Base-by-base conservation (phyloP, 768 basidiomycete genomes). In the Ephemerocybe angulata region DNA sequence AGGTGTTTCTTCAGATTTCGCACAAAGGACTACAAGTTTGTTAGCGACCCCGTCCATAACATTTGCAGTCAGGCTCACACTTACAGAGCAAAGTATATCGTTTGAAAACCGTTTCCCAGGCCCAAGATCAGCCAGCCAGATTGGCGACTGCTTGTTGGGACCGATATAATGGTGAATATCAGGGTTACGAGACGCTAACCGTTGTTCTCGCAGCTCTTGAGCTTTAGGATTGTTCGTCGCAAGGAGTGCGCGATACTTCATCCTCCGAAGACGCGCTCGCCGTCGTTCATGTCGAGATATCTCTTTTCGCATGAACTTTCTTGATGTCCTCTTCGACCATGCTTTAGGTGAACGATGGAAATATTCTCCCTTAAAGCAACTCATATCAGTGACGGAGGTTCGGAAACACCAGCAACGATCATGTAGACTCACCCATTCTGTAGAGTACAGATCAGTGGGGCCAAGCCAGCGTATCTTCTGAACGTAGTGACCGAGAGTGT, bases 371-470 rank as follows among this genome's bases (percentile, higher is more conserved):
- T 49, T n/a, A n/a, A n/a, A n/a, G n/a, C n/a, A n/a, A 28, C 10
- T 1, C 11, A 49, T 15, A 24, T 7, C 21, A 19, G 8, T 43
- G 10, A 43, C 10, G 10, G 42, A 43, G 8, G 42, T 43, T n/a
- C 42, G 22, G 8, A 43, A 10, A 7, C n/a, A 7, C 21, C 11
- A 21, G 21, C 7, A 7, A 43, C 10, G 22, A 43, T 17, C 8
- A 8, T 35, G 33, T 17, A 8, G 10, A 37, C 42, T 43, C 42
- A 43, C 42, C 15, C 8, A n/a, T 62, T 40, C n/a, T 61, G 61
- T 66, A 66, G 41, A 56, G 44, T 4, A 37, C 5, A 40, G 41
- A 43, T 53, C 41, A 15, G 52, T 53, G 6, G 41, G 22, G 10
- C 52, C 52, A 53, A 44, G 44, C 19, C 3, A 28, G n/a, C 25